Base-by-base conservation (phyloP, 352 stramenopile genomes). In the Globisporangium acanthophoron region DNA sequence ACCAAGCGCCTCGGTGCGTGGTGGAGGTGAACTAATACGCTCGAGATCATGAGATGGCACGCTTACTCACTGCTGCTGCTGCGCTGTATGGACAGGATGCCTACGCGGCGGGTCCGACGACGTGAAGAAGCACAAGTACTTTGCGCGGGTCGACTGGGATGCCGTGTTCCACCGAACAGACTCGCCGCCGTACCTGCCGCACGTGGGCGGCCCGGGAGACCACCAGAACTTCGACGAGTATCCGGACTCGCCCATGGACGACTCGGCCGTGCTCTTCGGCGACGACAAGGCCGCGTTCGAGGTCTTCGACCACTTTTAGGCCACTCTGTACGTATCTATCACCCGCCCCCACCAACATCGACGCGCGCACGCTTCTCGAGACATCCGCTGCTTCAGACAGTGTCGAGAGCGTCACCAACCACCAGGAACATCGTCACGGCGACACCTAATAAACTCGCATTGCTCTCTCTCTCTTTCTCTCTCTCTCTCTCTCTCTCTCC, bases 181-280 rank as follows among this genome's bases (percentile, higher is more conserved):
- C 44, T 62, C 78, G 29, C 71, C 90, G 54, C 87, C 87, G 54
- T 97, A 97, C 56, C 54, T 97, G 48, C 92, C 92, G 15, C 79
- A 86, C 24, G 78, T 97, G 21, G 69, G 75, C 1, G 87, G 87
- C 4, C 83, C 87, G 2, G 85, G 82, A 2, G 92, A 98, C 56
- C 92, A 96, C 59, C 83, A 87, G 67, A 92, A 98, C 82, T 98
- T 98, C 69, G 92, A 98, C 66, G 78, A 89, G 66, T 98, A 98
- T 68, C 90, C 91, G 3, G 90, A 97, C 64, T 96, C 85, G 18
- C 86, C 90, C 39, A 71, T 94, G 54, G 88, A 96, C 59, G 78
- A 94, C 62, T 84, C 82, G 39, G 73, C 85, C 48, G 71, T 90
- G 56, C 76, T 97, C 41, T 94, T 80, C 56, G 80, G 83, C 24